These are phyloP conservation scores for Grosmannia penicillata DNA, from an alignment of 2,329 filamentous ascomycete species.

Conservation along the genomic window DNA sequence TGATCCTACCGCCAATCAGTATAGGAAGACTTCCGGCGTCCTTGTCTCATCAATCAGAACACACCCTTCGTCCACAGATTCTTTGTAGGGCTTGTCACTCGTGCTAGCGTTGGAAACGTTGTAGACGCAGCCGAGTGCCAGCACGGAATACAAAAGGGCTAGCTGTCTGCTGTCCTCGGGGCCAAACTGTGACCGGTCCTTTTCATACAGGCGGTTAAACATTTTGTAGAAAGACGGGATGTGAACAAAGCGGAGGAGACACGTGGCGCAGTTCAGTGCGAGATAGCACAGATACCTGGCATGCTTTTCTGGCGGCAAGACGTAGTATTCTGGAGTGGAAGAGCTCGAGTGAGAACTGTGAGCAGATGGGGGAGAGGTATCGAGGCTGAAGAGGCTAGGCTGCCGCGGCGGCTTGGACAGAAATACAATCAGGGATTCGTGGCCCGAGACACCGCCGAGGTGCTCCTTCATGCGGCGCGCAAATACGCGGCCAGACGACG, in stretches of 20 bases:
- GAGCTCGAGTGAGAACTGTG: conserved; percentile 51
- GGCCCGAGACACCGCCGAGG: conserved; percentile 61
- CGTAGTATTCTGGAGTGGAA: conserved; percentile 36
- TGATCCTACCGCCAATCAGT: conserved; percentile 34
- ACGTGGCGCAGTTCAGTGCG: conserved; percentile 41
- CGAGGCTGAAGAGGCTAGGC: conserved; percentile 41
- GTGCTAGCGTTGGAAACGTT: conserved; percentile 38
- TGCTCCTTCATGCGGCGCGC: conserved; percentile 76
- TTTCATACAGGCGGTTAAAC: conserved; percentile 65
- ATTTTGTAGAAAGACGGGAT: conserved; percentile 65
- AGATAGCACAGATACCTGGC: conserved; percentile 39
- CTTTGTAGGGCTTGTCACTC: conserved; percentile 32
- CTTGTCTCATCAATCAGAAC: background rate
- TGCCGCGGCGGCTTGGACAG: conserved; percentile 34
- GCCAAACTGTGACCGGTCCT: conserved; percentile 43
- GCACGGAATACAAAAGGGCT: conserved; percentile 54
- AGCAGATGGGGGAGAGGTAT: conserved; percentile 52
- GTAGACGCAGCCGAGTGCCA: conserved; percentile 63
- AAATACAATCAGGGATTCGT: conserved; percentile 44
- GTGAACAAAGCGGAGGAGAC: conserved; percentile 57
- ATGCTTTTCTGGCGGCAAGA: conserved; percentile 52
- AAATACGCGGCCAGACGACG: conserved; percentile 84
- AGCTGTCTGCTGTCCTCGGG: conserved; percentile 54
- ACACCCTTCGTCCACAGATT: conserved; percentile 43
- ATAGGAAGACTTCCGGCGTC: conserved; percentile 2